Evolutionary conservation across 2,329 filamentous ascomycete species (phyloP).

Genomic region (Neofusicoccum umdonicola): DNA sequence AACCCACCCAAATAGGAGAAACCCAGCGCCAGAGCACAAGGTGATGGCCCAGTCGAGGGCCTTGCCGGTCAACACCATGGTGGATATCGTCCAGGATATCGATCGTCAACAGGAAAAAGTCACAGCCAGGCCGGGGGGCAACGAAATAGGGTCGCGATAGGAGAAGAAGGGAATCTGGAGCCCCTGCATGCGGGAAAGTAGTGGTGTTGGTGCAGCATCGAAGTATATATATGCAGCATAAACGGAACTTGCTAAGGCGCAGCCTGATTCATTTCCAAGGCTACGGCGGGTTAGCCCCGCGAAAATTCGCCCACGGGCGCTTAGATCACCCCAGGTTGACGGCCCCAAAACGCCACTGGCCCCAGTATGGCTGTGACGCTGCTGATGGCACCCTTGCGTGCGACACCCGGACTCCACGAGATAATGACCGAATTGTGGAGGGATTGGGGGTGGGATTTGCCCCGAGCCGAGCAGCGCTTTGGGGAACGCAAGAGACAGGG

Average conservation of each 20-base stretch:
- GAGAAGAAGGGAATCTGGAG: neutral
- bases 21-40: conserved; percentile 14
- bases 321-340: conserved; percentile 6
- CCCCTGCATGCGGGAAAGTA: neutral
- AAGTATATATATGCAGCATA: conserved; percentile 9
- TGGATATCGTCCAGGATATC: neutral
- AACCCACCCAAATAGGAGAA: conserved; percentile 15
- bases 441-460: neutral
- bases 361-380: neutral
- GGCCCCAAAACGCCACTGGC: neutral
- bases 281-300: neutral
- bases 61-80: conserved; percentile 15
- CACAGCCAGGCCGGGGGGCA: neutral
- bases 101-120: neutral
- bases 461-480: neutral
- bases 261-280: conserved; percentile 5
- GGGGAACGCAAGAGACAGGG: no score
- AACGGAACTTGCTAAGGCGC: neutral
- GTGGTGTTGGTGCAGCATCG: neutral
- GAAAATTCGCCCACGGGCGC: neutral
- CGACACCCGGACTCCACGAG: conserved; percentile 1
- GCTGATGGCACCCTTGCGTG: conserved; percentile 9
- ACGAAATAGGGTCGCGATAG: neutral
- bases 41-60: conserved; percentile 16
- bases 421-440: neutral